Conservation (phyloP, 345 rosid species). For the Eucalyptus lansdowneana region DNA sequence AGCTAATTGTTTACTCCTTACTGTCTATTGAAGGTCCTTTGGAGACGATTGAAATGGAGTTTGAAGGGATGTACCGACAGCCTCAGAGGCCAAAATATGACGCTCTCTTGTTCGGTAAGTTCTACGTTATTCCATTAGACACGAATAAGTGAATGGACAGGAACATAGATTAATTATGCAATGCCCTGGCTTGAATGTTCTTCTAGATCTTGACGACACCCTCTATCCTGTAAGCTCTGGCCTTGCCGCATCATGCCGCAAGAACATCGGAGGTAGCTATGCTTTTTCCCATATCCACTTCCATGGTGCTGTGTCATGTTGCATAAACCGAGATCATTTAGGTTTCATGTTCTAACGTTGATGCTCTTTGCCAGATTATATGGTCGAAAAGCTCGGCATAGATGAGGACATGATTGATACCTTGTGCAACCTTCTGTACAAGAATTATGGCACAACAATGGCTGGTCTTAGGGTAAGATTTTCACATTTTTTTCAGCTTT, state of each 20-base stretch:
- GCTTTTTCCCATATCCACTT: background rate
- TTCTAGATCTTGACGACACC: constrained; percentile 86
- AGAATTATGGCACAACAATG: constrained; percentile 96
- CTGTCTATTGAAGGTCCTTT: constrained; percentile 10
- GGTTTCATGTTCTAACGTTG: background rate
- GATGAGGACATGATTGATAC: constrained; percentile 43
- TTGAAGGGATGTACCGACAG: constrained; percentile 23
- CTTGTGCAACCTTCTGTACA: constrained; percentile 64
- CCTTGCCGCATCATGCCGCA: constrained; percentile 37
- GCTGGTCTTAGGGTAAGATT: constrained; percentile 84
- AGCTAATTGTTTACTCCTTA: background rate
- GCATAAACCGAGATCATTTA: background rate
- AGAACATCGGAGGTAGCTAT: constrained; percentile 16
- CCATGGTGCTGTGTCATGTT: background rate
- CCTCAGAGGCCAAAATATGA: constrained; percentile 45
- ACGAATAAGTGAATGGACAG: background rate
- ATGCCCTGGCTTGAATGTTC: background rate
- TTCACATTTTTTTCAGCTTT: background rate
- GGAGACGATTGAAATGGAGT: constrained; percentile 24
- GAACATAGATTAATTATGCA: background rate
- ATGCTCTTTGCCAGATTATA: constrained; percentile 38
- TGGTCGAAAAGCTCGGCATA: constrained; percentile 79
- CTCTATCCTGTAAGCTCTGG: constrained; percentile 80
- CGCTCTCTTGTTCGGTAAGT: constrained; percentile 78
- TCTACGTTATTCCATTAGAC: background rate